Conservation (phyloP, 257 asterid genomes). For the Solanum arcanum region DNA sequence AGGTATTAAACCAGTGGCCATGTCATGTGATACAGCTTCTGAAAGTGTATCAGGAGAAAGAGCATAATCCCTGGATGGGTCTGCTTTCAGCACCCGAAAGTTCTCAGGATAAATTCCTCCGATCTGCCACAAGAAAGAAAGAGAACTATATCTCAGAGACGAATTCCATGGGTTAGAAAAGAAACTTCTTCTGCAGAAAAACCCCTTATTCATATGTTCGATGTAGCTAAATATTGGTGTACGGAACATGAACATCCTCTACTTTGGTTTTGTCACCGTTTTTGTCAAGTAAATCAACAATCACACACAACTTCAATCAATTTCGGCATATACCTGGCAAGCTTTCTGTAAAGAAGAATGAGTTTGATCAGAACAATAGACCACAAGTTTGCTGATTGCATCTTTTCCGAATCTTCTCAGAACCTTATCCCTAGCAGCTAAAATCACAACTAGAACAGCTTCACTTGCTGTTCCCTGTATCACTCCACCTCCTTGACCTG, state of each 20-base stretch:
- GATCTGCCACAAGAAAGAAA: conserved; percentile 38
- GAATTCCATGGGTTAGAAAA: background rate
- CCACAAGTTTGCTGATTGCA: conserved; percentile 61
- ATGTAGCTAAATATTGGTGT: background rate
- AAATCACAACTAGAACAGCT: conserved; percentile 75
- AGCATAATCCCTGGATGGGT: conserved; percentile 52
- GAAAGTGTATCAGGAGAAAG: conserved; percentile 57
- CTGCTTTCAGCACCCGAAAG: conserved; percentile 57
- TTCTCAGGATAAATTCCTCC: conserved; percentile 78
- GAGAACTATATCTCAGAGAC: background rate
- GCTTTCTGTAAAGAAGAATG: conserved; percentile 75
- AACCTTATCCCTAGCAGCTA: conserved; percentile 84
- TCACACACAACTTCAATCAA: background rate
- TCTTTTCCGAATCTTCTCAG: conserved; percentile 63
- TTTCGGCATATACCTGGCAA: conserved; percentile 52
- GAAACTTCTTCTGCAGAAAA: background rate
- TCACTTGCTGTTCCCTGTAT: conserved; percentile 96
- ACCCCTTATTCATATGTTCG: background rate
- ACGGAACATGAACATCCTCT: background rate
- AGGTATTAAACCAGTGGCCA: conserved; percentile 72
- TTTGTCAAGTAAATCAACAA: background rate
- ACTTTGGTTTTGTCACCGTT: background rate
- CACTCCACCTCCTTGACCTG: conserved; percentile 90
- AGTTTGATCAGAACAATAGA: conserved; percentile 77
- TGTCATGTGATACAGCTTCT: conserved; percentile 58